Percentiles rank a stretch among this genome's conserved stretches.
phyloP scores from a whole-genome alignment of 1,139 yeast species.

The Yamadazyma diddensiae region DNA sequence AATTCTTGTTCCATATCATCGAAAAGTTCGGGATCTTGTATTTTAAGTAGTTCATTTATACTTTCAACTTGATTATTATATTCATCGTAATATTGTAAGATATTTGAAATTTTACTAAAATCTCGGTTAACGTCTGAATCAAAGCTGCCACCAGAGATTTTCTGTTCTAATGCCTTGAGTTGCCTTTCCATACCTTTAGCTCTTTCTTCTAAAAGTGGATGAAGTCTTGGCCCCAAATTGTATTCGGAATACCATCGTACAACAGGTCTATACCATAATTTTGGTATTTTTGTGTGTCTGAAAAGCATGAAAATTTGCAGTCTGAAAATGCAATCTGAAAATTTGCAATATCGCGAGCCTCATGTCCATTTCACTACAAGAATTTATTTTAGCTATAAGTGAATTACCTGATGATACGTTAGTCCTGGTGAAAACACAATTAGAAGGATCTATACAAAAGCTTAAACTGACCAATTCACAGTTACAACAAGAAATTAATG shows the following conservation, averaged over 20 bases:
- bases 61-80: constrained; percentile 40
- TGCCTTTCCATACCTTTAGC: constrained; percentile 56
- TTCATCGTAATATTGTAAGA: constrained; percentile 50
- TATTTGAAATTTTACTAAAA: constrained; percentile 52
- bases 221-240: constrained; percentile 33
- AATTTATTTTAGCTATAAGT: constrained; percentile 28
- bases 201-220: constrained; percentile 61
- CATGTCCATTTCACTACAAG: constrained; percentile 24
- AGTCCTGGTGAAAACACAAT: constrained; percentile 21
- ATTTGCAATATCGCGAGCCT: constrained; percentile 5
- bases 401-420: constrained; percentile 36
- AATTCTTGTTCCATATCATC: constrained; percentile 28
- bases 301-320: too few relatives aligned
- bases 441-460: constrained; percentile 26
- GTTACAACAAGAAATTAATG: constrained; percentile 25
- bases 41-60: constrained; percentile 35
- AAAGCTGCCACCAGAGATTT: constrained; percentile 48
- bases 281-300: too few relatives aligned
- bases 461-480: constrained; percentile 31
- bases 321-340: too few relatives aligned
- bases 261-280: too few relatives aligned
- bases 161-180: constrained; percentile 44
- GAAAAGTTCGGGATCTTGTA: constrained; percentile 23
- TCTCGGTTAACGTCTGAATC: constrained; percentile 55
- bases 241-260: constrained; percentile 4